Conservation (phyloP, 1,284 basidiomycete species). For the Cutaneotrichosporon spelunceum region DNA sequence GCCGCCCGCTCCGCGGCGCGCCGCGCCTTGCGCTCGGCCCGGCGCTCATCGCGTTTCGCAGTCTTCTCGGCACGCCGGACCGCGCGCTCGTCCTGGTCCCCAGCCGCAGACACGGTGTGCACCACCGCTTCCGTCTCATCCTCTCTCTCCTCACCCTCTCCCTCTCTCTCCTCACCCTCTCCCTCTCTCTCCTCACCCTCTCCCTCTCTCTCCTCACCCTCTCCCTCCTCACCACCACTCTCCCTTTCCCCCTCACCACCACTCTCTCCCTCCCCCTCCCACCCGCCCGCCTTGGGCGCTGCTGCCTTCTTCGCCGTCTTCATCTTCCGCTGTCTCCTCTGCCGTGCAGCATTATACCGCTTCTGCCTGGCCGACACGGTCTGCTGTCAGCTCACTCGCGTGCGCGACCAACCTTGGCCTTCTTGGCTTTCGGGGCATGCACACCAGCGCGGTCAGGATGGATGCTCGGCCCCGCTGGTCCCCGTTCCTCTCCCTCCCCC, state of each 20-base stretch:
- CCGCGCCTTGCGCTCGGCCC: conserved; percentile 19
- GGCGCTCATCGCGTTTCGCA: conserved; percentile 23
- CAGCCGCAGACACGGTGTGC: background rate
- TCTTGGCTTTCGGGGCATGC: conserved; percentile 16
- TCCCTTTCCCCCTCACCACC: conserved; percentile 6
- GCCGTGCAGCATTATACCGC: conserved; percentile 61
- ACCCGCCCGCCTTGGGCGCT: conserved; percentile 44
- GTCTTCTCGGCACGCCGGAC: conserved; percentile 18
- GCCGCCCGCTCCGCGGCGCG: conserved; percentile 16
- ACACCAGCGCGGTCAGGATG: conserved; percentile 20
- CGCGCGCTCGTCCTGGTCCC: conserved; percentile 12
- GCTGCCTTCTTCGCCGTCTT: conserved; percentile 51
- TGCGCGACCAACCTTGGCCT: conserved; percentile 29
- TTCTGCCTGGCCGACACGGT: conserved; percentile 57
- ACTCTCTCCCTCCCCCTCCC: conserved; percentile 22
- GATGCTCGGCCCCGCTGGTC: conserved; percentile 1
- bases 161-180: conserved; percentile 13
- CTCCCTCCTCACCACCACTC: conserved; percentile 21
- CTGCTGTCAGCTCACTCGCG: conserved; percentile 9
- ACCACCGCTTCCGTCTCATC: background rate
- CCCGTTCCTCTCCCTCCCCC: too few species aligned
- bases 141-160: conserved; percentile 10
- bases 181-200: conserved; percentile 24
- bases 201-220: conserved; percentile 17
- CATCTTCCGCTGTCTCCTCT: conserved; percentile 57